Evolutionary conservation across 164 flowering plant genomes (phyloP), one percentile per base, ranked within the genome.

Genomic region (Liriodendron chinense): DNA sequence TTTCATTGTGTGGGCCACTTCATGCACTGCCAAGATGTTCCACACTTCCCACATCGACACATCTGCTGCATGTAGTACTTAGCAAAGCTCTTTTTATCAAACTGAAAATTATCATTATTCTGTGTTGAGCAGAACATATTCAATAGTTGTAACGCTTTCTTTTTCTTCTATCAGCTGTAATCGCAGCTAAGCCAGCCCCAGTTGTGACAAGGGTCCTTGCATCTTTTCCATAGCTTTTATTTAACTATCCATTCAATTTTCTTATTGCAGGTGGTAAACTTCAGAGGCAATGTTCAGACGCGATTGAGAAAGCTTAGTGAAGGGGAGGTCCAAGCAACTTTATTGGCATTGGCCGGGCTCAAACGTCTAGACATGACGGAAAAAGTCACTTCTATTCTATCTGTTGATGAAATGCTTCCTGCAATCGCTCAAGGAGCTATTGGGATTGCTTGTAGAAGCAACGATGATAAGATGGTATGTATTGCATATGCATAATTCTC

Each of bases 401-500:
- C 97, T 25, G 79, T 92, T 57, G 97, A 96, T 69, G 99, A 96
- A 77, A 94, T 96, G 98, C 96, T 94, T 76, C 99, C 98, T 47
- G 99, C 99, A 72, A 94, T 96, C 80, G 99, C 99, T 74, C 98
- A 96, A 85, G 99, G 99, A 53, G 99, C 99, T 9, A 96, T 96
- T 72, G 99, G 99, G 71, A 96, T 96, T 74, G 99, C 99, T 2
- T 94, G 99, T 77, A 86, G 97, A 79, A 87, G 83, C 56, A 77
- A 86, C 81, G 98, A 96, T 81, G 92, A 90, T 22, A 92, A 83
- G 82, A 96, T 96, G 98, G 99, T 94, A 79, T 1, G 84, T 78
- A 26, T 66, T 66, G 67, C 25, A 22, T 65, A 2, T 23, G 28
- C 68, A 28, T 66, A 13, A 66, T 25, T 28, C 47, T 26, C 6